Evolutionary conservation across 306 rosid genomes (phyloP).

Genomic region (Pterocarpus santalinus): DNA sequence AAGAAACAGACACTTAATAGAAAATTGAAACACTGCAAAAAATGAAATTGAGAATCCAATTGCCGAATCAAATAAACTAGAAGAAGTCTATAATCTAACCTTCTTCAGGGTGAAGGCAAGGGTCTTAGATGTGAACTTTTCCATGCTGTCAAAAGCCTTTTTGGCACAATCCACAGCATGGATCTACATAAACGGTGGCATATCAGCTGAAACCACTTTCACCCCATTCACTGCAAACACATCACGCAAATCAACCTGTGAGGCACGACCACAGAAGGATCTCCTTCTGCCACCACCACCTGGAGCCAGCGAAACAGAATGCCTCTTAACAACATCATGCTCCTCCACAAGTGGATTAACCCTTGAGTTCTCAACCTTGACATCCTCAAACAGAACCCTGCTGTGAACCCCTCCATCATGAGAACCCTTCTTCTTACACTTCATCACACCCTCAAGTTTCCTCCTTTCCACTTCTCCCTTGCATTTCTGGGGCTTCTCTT

Average conservation of each 20-base stretch:
- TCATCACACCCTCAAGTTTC: conserved; percentile 45
- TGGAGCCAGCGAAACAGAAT: neutral
- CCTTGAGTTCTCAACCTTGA: conserved; percentile 46
- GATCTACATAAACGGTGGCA: conserved; percentile 99
- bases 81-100: conserved; percentile 47
- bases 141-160: conserved; percentile 82
- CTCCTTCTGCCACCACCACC: conserved; percentile 61
- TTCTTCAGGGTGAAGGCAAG: conserved; percentile 88
- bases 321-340: conserved; percentile 37
- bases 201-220: conserved; percentile 84
- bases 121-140: conserved; percentile 89
- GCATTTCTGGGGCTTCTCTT: neutral
- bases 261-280: conserved; percentile 58
- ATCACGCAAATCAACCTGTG: conserved; percentile 65
- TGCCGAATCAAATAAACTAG: no score
- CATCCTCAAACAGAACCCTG: neutral
- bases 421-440: neutral
- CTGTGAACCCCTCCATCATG: conserved; percentile 15
- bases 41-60: neutral
- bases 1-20: neutral
- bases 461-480: neutral
- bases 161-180: conserved; percentile 93
- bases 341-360: conserved; percentile 36
- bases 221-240: conserved; percentile 77
- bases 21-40: no score